phyloP scores from a whole-genome alignment of 495 filamentous ascomycete genomes.

The Hyaloscypha bicolor region DNA sequence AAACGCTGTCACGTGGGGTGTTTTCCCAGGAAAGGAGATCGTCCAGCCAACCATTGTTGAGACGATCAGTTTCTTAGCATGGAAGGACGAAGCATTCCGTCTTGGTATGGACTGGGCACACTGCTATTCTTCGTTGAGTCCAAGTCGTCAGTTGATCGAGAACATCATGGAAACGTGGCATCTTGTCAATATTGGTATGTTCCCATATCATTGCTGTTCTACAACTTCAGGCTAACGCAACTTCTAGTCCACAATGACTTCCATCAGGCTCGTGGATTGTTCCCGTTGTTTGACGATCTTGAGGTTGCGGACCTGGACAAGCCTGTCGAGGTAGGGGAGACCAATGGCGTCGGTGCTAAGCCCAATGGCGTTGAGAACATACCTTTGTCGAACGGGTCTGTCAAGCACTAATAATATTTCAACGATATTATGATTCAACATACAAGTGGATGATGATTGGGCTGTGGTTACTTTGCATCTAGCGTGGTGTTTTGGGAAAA shows the following conservation, averaged over 20 bases:
- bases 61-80: slow-evolving; percentile 95
- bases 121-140: slow-evolving; percentile 76
- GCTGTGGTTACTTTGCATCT: slow-evolving; percentile 22
- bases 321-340: slow-evolving; percentile 32
- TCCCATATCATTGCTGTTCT: neutral
- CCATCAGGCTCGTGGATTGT: slow-evolving; percentile 75
- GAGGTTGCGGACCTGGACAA: slow-evolving; percentile 65
- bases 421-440: slow-evolving; percentile 36
- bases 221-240: slow-evolving; percentile 31
- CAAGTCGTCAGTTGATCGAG: slow-evolving; percentile 82
- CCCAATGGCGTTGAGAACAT: slow-evolving; percentile 22
- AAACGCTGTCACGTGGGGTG: slow-evolving; percentile 98
- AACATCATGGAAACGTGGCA: slow-evolving; percentile 88
- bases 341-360: slow-evolving; percentile 15
- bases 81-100: slow-evolving; percentile 97
- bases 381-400: slow-evolving; percentile 20
- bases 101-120: slow-evolving; percentile 93
- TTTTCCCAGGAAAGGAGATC: slow-evolving; percentile 98
- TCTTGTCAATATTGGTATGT: slow-evolving; percentile 91
- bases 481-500: slow-evolving; percentile 34
- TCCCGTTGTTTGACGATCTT: slow-evolving; percentile 82
- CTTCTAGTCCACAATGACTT: slow-evolving; percentile 92
- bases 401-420: slow-evolving; percentile 10
- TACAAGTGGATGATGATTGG: slow-evolving; percentile 20
- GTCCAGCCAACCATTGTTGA: slow-evolving; percentile 99